phyloP scores from a whole-genome alignment of 179 eudicot genomes.

The Vitellaria paradoxa region DNA sequence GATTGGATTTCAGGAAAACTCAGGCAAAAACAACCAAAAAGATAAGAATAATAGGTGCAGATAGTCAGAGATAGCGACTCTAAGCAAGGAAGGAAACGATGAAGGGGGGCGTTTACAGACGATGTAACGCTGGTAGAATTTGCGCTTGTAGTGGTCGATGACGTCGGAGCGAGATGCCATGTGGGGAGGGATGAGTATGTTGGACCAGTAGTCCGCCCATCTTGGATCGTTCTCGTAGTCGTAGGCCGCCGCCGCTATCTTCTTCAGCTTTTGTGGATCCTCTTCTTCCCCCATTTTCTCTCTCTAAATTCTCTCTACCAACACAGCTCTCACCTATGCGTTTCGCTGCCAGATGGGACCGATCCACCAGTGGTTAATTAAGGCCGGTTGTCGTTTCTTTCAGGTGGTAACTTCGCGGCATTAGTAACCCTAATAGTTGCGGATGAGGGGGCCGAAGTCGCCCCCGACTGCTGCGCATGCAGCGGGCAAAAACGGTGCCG shows the following conservation, averaged over 20 bases:
- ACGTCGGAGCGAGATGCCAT: conserved; percentile 80
- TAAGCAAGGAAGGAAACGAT: background rate
- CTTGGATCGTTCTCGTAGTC: conserved; percentile 80
- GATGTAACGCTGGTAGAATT: conserved; percentile 91
- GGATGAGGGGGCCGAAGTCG: no score
- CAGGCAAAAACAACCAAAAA: no score
- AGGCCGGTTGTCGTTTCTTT: no score
- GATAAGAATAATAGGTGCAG: no score
- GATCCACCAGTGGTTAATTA: no score
- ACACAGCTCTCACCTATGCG: background rate
- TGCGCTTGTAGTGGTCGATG: conserved; percentile 78
- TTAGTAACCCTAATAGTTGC: no score
- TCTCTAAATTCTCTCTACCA: conserved; percentile 15
- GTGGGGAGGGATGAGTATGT: conserved; percentile 85
- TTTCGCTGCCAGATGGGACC: no score
- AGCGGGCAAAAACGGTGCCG: no score
- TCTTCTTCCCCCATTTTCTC: conserved; percentile 20
- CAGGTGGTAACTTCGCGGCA: no score
- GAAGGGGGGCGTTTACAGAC: conserved; percentile 25
- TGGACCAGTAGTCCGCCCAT: conserved; percentile 94
- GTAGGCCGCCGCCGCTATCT: conserved; percentile 51
- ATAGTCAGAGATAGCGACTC: background rate
- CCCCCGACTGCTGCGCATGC: no score
- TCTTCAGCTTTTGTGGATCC: conserved; percentile 39
- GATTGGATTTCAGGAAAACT: no score